Base-by-base conservation (phyloP, 1,139 yeast species). In the Blastobotrys aristatus region DNA sequence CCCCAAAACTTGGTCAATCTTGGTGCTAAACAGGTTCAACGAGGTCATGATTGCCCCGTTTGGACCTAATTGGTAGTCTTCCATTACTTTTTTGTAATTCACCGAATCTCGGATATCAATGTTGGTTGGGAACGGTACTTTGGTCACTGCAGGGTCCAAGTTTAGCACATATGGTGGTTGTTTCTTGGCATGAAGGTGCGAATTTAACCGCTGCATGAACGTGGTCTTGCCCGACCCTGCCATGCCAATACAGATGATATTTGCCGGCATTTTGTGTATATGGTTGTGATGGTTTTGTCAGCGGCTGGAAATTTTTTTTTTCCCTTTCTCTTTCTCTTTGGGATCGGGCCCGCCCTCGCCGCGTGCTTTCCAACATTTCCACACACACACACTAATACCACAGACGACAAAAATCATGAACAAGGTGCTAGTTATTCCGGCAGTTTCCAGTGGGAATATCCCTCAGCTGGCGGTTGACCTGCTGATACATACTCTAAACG, bases 31-130 rank as follows among this genome's bases (percentile, higher is more conserved):
- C 48, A 94, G 71, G 62, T 94, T 94, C 53, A 94, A 72, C 14
- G 96, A 87, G 0, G 98, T 94, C 56, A 94, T 96, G 63, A 94
- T 94, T 5, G 98, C 97, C 46, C 99, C 99, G 63, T 94, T 94
- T 8, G 99, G 99, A 0, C 99, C 99, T 50, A 94, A 68, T 53
- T 86, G 85, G 63, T 92, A 71, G 59, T 79, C 79, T 59, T 89
- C 94, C 97, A 92, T 92, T 36, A 94, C 98, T 61, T 92, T 90
- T 57, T 86, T 86, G 67, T 94, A 94, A 64, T 94, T 92, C 51
- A 94, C 88, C 1, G 97, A 87, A 66, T 94, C 99, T 60, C 99
- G 74, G 53, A 94, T 92, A 67, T 94, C 99, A 54, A 94, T 90
- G 64, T 94, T 90, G 36, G 95, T 87, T 11, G 92, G 94, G 65